Evolutionary conservation across 495 filamentous ascomycete genomes (phyloP).

Genomic region (Ascodesmis nigricans): DNA sequence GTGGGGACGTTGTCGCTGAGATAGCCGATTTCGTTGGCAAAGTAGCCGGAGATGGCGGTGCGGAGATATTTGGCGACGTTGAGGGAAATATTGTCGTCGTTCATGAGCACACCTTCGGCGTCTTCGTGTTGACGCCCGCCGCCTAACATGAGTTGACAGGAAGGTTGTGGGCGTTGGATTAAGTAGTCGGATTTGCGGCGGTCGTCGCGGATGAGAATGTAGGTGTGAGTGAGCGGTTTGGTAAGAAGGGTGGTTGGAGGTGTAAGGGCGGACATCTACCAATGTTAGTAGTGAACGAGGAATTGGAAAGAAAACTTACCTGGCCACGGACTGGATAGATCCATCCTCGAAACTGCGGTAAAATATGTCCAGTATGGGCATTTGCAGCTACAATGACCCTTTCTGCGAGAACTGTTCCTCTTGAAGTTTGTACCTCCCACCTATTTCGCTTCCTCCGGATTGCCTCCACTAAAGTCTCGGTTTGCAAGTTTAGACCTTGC

Average conservation of each 20-base stretch:
- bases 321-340: constrained; percentile 59
- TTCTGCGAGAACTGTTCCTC: constrained; percentile 35
- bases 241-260: constrained; percentile 27
- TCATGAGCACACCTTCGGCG: constrained; percentile 31
- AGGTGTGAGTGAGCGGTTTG: constrained; percentile 29
- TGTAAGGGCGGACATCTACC: constrained; percentile 46
- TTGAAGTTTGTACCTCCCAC: constrained; percentile 38
- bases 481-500: constrained; percentile 44
- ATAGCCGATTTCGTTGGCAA: constrained; percentile 24
- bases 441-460: constrained; percentile 11
- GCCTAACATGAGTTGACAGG: constrained; percentile 42
- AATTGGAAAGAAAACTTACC: too few relatives aligned
- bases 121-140: constrained; percentile 32
- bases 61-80: constrained; percentile 31
- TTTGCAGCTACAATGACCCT: constrained; percentile 61
- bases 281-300: too few relatives aligned
- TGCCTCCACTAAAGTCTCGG: constrained; percentile 23
- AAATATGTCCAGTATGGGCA: constrained; percentile 48
- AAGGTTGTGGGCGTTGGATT: constrained; percentile 36
- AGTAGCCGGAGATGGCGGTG: constrained; percentile 4
- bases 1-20: constrained; percentile 20
- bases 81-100: constrained; percentile 35
- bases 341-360: constrained; percentile 44
- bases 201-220: constrained; percentile 35
- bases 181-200: constrained; percentile 46